Evolutionary conservation across 345 rosid species (phyloP), one percentile per base, ranked within the genome.

Genomic region (Gossypium turneri): DNA sequence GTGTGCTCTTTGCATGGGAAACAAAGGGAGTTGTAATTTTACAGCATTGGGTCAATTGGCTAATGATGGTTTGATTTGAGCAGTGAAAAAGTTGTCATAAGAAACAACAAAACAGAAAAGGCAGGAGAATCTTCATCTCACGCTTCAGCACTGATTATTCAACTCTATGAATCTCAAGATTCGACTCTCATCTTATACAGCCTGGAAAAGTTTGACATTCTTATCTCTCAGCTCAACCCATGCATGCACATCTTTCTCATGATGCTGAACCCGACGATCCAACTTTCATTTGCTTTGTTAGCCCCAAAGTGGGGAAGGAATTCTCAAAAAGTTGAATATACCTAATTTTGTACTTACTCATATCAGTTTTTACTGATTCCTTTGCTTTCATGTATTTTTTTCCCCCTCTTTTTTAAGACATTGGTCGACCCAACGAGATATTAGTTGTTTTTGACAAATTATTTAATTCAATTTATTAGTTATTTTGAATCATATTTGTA

Each of bases 51-150:
- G 25, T 20, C 1, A 34, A 34, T 34, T 34, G 41, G 41, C 7
- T 34, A 34, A 34, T 34, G 41, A 56, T 20, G 22, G 61, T 22
- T 57, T 20, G 22, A 57, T 56, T 56, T 19, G 60, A 56, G 60
- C 12, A 16, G 60, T 19, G 20, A 56, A n/a, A 53, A 17, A 20
- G 10, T 53, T n/a, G 2, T 53, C 22, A n/a, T 1, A 53, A 8
- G n/a, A 52, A 52, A 52, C 57, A 52, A 9, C 7, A 6, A 7
- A 52, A 16, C 20, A 52, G 16, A 52, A 56, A 76, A 76, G 74
- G 67, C 11, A 50, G 4, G 22, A 19, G 81, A 79, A 70, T 79
- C 68, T 67, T 61, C 67, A 75, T 75, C 81, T n/a, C 48, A 41
- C 16, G 17, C 34, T 75, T 65, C 55, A 27, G 29, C 53, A 10